A percentile compares a stretch with the other conserved stretches of the same genome.
Conservation (phyloP, 129 eudicot genomes). For the Chrysanthemum lavandulifolium region DNA sequence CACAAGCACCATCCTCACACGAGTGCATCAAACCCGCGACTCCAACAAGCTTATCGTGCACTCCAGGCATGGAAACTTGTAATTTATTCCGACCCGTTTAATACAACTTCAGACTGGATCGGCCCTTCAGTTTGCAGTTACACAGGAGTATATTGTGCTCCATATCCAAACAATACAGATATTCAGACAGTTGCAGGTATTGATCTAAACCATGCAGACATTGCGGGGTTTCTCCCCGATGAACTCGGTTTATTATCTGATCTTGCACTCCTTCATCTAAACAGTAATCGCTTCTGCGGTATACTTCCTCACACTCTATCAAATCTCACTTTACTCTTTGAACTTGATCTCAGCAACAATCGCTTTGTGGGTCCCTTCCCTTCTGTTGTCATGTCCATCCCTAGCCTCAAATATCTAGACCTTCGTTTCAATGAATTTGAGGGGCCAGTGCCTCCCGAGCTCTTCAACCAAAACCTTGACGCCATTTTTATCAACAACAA, state of each 20-base stretch:
- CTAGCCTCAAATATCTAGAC: constrained; percentile 56
- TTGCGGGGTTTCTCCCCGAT: constrained; percentile 67
- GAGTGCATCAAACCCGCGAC: constrained; percentile 37
- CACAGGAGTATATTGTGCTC: constrained; percentile 63
- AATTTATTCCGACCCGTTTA: constrained; percentile 69
- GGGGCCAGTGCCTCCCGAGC: constrained; percentile 53
- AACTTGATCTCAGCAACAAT: constrained; percentile 81
- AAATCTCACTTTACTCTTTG: constrained; percentile 54
- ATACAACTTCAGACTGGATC: constrained; percentile 64
- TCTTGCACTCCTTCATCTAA: constrained; percentile 62
- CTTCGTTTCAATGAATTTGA: constrained; percentile 79
- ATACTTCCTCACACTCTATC: constrained; percentile 50
- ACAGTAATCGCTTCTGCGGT: constrained; percentile 69
- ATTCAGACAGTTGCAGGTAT: constrained; percentile 55
- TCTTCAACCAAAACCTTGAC: constrained; percentile 50
- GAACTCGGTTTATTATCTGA: constrained; percentile 68
- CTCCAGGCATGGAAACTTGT: constrained; percentile 82
- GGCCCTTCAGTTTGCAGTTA: constrained; percentile 79
- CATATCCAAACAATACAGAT: constrained; percentile 38
- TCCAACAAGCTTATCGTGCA: constrained; percentile 63
- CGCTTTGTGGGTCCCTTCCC: constrained; percentile 83
- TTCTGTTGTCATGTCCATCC: constrained; percentile 52
- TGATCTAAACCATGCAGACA: constrained; percentile 69
- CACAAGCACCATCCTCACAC: constrained; percentile 21
- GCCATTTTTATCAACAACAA: constrained; percentile 74